Evolutionary conservation across 352 stramenopile genomes (phyloP).

Genomic region (Blastocystis sp.): DNA sequence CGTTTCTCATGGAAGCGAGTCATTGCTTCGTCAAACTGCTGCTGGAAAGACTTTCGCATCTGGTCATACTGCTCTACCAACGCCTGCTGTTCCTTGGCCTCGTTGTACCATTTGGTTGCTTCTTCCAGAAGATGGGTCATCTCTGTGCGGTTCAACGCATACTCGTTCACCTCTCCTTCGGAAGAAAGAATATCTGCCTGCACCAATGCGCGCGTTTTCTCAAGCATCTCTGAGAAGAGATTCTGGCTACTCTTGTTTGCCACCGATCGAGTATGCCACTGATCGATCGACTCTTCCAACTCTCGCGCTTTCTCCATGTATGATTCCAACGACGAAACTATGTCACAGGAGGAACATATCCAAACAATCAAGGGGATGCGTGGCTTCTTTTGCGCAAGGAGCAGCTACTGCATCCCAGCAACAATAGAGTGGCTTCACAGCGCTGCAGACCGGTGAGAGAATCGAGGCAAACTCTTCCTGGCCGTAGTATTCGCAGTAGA

Average conservation of each 20-base stretch:
- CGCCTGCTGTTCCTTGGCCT: background rate
- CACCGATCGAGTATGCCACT: background rate
- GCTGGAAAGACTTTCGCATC: background rate
- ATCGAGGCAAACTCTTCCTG: background rate
- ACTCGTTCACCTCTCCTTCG: background rate
- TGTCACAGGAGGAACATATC: background rate
- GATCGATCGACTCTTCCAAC: background rate
- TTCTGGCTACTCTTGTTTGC: background rate
- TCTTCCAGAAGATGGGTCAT: background rate
- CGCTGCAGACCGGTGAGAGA: background rate
- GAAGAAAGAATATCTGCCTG: background rate
- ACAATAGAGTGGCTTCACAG: background rate
- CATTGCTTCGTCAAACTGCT: background rate
- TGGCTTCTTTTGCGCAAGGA: too few species aligned
- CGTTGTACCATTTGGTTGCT: background rate
- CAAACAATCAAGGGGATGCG: background rate
- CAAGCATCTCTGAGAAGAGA: background rate
- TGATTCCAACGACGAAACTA: background rate
- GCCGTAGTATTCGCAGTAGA: conserved; percentile 1
- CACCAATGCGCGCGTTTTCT: background rate
- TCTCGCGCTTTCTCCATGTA: background rate
- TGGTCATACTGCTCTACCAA: background rate
- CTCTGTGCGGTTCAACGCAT: background rate
- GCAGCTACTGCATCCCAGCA: background rate
- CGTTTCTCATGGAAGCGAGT: background rate